Base-by-base conservation (phyloP, 441 rosid species). In the Isatis lusitanica region DNA sequence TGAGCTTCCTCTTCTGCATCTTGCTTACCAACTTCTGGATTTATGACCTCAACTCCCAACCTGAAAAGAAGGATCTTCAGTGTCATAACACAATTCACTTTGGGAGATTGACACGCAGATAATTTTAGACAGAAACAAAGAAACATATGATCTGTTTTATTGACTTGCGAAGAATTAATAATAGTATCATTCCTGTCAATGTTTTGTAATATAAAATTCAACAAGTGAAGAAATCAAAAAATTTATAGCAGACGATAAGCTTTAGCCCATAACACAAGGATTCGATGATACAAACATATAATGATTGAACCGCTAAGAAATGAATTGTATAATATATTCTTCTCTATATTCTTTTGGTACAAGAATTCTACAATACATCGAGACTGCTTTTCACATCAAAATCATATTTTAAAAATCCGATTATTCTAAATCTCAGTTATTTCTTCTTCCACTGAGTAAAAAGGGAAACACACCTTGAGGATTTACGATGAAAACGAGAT, bases 1-100 rank as follows among this genome's bases (percentile, higher is more conserved):
- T 83, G 85, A 76, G 92, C 92, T 84, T 88, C 90, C 80, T 88
- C 90, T 74, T 80, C 88, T 0, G 88, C 88, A 74, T 88, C 92
- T 76, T 88, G 88, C 67, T 86, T 86, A 43, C 88, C 92, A 79
- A 88, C 92, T 43, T 88, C 92, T 6, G 92, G 92, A 81, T 88
- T 84, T 56, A 88, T 83, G 42, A 88, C 92, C 77, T 88, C 90
- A 66, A 88, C 80, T 15, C 84, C 92, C 52, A 84, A 30, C 56
- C 90, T 87, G 82, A 21, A 73, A 13, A 16, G 7, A 71, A 67
- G 39, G 26, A 44, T 26, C 64, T 48, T 38, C 61, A 57, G 42
- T 16, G 16, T 7, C 38, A 50, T 36, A 74, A 17, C 44, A 66
- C 12, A 39, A 39, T 2, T 58, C 53, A 58, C 4, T 56, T 21